Evolutionary conservation across 352 stramenopile genomes (phyloP).

Genomic region (Poterioochromonas sp.): DNA sequence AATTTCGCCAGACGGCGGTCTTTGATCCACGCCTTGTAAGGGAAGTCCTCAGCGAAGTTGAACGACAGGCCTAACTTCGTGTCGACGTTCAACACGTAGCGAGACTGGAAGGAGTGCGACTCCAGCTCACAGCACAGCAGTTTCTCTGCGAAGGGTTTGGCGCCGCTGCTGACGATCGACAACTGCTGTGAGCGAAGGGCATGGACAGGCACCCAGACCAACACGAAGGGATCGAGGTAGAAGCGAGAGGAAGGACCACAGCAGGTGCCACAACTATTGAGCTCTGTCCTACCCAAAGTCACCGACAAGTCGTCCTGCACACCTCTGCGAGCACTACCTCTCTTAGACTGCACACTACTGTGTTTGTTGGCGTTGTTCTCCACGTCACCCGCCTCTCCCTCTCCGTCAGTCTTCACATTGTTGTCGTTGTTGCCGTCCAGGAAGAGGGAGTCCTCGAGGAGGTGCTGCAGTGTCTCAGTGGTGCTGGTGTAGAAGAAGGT

Average conservation of each 20-base stretch:
- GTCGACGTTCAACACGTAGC: background rate
- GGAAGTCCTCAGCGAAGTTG: background rate
- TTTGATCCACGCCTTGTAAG: background rate
- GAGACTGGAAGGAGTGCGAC: background rate
- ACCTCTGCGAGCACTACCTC: background rate
- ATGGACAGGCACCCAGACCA: background rate
- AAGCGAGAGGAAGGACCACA: background rate
- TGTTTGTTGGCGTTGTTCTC: too few relatives aligned
- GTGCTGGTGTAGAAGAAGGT: background rate
- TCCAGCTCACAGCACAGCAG: background rate
- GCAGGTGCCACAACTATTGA: background rate
- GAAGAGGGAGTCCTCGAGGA: background rate
- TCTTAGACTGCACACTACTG: too few relatives aligned
- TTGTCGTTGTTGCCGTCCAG: background rate
- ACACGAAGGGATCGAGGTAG: background rate
- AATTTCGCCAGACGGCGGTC: background rate
- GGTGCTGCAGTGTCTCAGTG: background rate
- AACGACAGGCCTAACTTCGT: background rate
- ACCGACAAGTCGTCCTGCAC: background rate
- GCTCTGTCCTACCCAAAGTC: background rate
- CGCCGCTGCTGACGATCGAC: background rate
- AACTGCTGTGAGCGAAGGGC: background rate
- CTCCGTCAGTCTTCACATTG: background rate
- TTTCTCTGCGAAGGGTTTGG: background rate
- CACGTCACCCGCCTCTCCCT: background rate